Percentiles rank a stretch among this genome's conserved stretches.
These are phyloP conservation scores for Poa pratensis DNA, from an alignment of 176 grass and related monocot species.

Conservation along the genomic window DNA sequence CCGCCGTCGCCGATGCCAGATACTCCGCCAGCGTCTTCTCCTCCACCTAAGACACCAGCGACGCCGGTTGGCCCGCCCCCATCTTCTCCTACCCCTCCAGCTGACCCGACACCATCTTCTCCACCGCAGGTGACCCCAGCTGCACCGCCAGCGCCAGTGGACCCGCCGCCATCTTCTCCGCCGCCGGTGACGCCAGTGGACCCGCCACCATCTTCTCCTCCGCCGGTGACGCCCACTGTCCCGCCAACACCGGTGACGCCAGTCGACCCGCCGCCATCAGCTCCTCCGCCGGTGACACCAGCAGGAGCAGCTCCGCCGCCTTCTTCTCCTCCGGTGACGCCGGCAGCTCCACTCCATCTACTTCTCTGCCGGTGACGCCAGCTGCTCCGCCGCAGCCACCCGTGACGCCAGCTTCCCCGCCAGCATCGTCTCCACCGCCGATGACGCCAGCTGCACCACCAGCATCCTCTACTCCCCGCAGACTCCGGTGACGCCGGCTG, in stretches of 20 bases:
- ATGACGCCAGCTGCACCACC: background rate
- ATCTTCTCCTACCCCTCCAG: background rate
- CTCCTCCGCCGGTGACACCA: background rate
- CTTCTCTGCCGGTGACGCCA: background rate
- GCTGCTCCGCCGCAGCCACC: background rate
- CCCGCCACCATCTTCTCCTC: background rate
- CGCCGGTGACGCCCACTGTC: background rate
- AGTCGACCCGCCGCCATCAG: background rate
- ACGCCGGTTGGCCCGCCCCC: background rate
- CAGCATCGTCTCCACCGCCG: background rate
- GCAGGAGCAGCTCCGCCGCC: background rate
- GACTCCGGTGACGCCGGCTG: background rate
- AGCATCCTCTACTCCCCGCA: background rate
- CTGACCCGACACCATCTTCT: background rate
- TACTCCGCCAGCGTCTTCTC: background rate
- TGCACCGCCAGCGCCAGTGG: background rate
- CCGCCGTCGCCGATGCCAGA: background rate
- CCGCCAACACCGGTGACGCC: background rate
- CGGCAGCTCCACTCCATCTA: background rate
- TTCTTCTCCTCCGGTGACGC: background rate
- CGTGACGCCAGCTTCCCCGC: background rate
- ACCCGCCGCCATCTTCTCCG: background rate
- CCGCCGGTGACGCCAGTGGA: background rate
- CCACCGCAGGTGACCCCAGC: background rate
- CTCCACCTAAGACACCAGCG: background rate